Percentiles rank a stretch among this genome's conserved stretches.
Evolutionary conservation across 176 grass and related monocot genomes (phyloP).

Genomic region (Lolium rigidum): DNA sequence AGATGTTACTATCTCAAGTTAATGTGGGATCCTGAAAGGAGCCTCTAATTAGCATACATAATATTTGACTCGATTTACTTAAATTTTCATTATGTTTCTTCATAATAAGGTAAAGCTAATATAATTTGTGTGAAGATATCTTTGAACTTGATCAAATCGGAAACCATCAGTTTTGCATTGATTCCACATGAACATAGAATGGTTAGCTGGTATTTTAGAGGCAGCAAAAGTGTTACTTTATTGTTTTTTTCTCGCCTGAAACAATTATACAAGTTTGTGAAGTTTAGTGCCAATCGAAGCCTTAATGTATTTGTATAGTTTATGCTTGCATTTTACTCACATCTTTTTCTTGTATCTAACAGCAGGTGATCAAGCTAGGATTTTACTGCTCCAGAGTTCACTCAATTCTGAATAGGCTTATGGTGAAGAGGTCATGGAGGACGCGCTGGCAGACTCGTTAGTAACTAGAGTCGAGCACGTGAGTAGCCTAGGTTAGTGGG

Average conservation of each 20-base stretch:
- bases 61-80: background rate
- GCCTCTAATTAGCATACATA: background rate
- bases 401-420: background rate
- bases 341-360: background rate
- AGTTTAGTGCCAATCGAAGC: background rate
- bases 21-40: background rate
- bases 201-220: background rate
- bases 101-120: background rate
- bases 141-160: background rate
- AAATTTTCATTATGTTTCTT: background rate
- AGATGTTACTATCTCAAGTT: background rate
- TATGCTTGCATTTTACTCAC: background rate
- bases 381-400: background rate
- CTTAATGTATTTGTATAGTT: background rate
- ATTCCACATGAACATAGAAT: background rate
- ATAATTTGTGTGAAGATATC: background rate
- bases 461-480: background rate
- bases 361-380: background rate
- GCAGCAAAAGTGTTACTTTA: background rate
- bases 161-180: background rate
- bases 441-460: background rate
- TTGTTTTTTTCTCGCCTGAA: background rate
- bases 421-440: background rate
- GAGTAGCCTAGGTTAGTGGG: background rate
- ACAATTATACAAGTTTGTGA: background rate